phyloP scores from a whole-genome alignment of 2,329 filamentous ascomycete genomes.

The Fusarium sp. region DNA sequence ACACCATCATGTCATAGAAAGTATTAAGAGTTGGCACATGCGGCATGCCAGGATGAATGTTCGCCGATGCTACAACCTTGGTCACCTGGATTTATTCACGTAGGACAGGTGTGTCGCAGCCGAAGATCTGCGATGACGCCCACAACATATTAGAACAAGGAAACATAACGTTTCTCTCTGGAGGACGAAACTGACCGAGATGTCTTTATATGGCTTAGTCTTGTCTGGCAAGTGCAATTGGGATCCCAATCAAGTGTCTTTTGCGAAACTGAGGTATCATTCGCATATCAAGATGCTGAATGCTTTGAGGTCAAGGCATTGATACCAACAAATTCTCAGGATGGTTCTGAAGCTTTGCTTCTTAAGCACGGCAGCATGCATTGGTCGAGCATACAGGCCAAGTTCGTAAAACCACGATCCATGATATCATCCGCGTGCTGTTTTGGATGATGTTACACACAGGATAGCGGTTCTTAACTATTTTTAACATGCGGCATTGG shows the following conservation, averaged over 20 bases:
- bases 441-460: slow-evolving; percentile 43
- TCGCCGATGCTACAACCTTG: slow-evolving; percentile 27
- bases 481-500: slow-evolving; percentile 25
- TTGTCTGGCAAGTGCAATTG: slow-evolving; percentile 47
- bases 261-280: slow-evolving; percentile 42
- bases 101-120: slow-evolving; percentile 42
- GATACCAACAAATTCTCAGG: slow-evolving; percentile 13
- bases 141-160: slow-evolving; percentile 28
- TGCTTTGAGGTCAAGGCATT: slow-evolving; percentile 25
- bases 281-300: slow-evolving; percentile 12
- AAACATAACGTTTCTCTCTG: slow-evolving; percentile 23
- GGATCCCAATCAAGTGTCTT: slow-evolving; percentile 39
- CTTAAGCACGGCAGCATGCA: slow-evolving; percentile 36
- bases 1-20: slow-evolving; percentile 5
- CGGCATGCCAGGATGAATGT: slow-evolving; percentile 15
- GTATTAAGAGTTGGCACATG: slow-evolving; percentile 28
- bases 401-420: slow-evolving; percentile 34
- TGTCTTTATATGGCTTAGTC: slow-evolving; percentile 36
- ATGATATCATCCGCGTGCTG: slow-evolving; percentile 44
- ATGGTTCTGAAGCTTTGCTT: slow-evolving; percentile 36
- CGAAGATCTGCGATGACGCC: slow-evolving; percentile 37
- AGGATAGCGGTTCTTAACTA: slow-evolving; percentile 9
- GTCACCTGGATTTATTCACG: slow-evolving; percentile 34
- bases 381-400: slow-evolving; percentile 38
- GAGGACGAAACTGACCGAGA: slow-evolving; percentile 20